Base-by-base conservation (phyloP, 2,329 filamentous ascomycete species). In the Neopestalotiopsis rosae region DNA sequence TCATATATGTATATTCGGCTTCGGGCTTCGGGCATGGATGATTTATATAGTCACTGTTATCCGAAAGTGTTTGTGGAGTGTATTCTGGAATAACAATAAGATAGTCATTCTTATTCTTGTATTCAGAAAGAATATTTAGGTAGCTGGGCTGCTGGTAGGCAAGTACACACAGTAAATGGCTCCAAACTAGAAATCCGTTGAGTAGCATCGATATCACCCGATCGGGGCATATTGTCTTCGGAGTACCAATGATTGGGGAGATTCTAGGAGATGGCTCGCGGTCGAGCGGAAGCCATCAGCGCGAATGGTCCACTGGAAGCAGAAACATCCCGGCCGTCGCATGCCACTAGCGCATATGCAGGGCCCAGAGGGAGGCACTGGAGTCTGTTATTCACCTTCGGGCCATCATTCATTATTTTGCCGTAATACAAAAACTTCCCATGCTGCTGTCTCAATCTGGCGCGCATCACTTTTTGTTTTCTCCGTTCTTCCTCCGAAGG, bases 391-490 rank as follows among this genome's bases (percentile, higher is more conserved):
- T 61, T 49, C 52, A 61, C 56, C 56, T 20, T 34, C 52, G 52
- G 59, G 32, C 59, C 69, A 66, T 70, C 70, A 70, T 61, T 71
- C 70, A 70, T 70, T 69, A 72, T 74, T 73, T 72, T 66, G 72
- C 72, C 72, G 71, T 72, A 74, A 75, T 75, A 76, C 71, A 75
- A 74, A 72, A 72, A 71, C 67, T 71, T 66, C 68, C 72, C 45
- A 69, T 67, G 63, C 68, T 66, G 14, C 49, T 34, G 45, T 66
- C 63, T 49, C 63, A 42, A 59, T 17, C 20, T 57, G 30, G 52
- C 12, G 52, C 24, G 38, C 14, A 30, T 61, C 42, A 45, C 34
- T 45, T 30, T 38, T 66, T 49, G 57, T 69, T 69, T 28, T 69
- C 67, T 58, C 68, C 30, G 67, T 66, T 61, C 62, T 72, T 57